A percentile compares a stretch with the other conserved stretches of the same genome.
Evolutionary conservation across 192 early-diverging fungal genomes (phyloP).

Genomic region (Coemansia sp.): DNA sequence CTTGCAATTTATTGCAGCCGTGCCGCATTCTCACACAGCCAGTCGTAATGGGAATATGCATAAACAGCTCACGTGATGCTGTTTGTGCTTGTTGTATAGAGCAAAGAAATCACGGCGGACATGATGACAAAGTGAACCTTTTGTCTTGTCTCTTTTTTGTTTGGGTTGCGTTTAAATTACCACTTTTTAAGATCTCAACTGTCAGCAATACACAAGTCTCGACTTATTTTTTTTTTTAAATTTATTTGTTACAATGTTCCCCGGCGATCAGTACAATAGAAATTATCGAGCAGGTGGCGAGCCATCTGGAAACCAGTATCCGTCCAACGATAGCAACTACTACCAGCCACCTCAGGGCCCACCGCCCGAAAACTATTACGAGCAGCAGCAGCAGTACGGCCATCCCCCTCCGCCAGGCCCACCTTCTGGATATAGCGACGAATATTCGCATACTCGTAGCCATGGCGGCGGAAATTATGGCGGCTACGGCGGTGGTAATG

Average conservation of each 20-base stretch:
- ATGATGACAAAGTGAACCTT: no score
- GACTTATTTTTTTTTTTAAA: not conserved
- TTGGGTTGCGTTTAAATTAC: not conserved
- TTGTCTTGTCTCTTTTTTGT: not conserved
- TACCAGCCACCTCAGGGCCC: slow-evolving; percentile 24
- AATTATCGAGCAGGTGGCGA: slow-evolving; percentile 3
- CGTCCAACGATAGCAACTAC: slow-evolving; percentile 20
- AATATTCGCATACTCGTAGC: not conserved
- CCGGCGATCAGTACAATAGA: slow-evolving; percentile 26
- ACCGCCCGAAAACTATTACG: slow-evolving; percentile 14
- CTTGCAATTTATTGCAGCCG: not conserved
- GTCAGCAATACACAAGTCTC: not conserved
- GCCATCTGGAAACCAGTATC: slow-evolving; percentile 16
- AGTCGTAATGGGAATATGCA: slow-evolving; percentile 3
- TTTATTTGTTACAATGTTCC: slow-evolving; percentile 23
- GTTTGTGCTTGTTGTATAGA: not conserved
- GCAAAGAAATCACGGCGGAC: no score
- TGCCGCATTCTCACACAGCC: not conserved
- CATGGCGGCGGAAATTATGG: slow-evolving; percentile 5
- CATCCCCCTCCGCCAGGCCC: slow-evolving; percentile 7
- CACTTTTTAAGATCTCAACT: not conserved
- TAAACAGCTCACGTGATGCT: not conserved
- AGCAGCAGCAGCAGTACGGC: not conserved
- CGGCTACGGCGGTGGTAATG: slow-evolving; percentile 4
- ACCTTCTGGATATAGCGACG: not conserved